Conservation (phyloP, 352 stramenopile species). For the Pythium apleroticum region DNA sequence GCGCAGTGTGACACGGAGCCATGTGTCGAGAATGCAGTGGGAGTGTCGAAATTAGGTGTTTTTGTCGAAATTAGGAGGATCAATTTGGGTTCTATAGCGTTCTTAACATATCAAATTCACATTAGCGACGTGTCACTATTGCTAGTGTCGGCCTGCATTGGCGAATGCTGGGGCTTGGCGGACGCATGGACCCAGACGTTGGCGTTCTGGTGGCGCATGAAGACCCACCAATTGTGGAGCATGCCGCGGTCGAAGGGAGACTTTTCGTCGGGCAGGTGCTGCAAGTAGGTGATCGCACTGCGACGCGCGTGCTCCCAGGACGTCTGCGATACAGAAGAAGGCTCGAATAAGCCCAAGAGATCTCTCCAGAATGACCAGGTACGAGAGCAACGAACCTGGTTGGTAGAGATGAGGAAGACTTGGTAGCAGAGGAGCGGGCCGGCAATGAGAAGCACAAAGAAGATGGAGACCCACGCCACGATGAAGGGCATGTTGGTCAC, state of each 20-base stretch:
- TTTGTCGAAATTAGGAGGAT: neutral
- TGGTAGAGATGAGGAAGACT: slow-evolving; percentile 64
- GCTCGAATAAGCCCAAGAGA: neutral
- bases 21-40: slow-evolving; percentile 1
- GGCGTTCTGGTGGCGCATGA: slow-evolving; percentile 42
- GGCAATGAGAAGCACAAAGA: slow-evolving; percentile 60
- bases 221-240: slow-evolving; percentile 62
- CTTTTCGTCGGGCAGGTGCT: slow-evolving; percentile 47
- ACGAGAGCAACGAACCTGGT: slow-evolving; percentile 35
- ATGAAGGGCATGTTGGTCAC: slow-evolving; percentile 65
- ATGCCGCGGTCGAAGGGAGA: slow-evolving; percentile 68
- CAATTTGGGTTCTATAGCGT: neutral
- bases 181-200: slow-evolving; percentile 64
- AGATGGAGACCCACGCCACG: slow-evolving; percentile 55
- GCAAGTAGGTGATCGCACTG: slow-evolving; percentile 73
- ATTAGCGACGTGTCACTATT: slow-evolving; percentile 22
- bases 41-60: neutral
- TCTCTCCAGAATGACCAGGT: neutral
- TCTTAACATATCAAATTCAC: slow-evolving; percentile 24
- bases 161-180: slow-evolving; percentile 19
- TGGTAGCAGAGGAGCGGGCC: slow-evolving; percentile 70
- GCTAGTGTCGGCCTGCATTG: slow-evolving; percentile 3
- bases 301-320: slow-evolving; percentile 76
- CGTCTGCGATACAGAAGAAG: slow-evolving; percentile 35
- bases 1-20: neutral